These are phyloP conservation scores for Botrytis aclada DNA, from an alignment of 2,329 filamentous ascomycete species.

Conservation along the genomic window DNA sequence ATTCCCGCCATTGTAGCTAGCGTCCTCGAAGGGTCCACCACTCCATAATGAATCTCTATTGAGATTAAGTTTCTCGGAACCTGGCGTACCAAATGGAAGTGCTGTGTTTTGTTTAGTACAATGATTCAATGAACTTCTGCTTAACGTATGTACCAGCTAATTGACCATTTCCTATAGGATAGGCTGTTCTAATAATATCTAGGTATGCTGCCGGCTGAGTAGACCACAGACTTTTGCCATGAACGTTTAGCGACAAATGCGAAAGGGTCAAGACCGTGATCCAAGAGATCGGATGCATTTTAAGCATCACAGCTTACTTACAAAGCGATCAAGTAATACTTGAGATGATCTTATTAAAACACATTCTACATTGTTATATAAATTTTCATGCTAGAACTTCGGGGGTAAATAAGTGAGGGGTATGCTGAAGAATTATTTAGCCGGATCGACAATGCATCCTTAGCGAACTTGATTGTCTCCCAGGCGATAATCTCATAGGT, in stretches of 20 bases:
- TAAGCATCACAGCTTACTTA: not conserved
- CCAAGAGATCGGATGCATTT: not conserved
- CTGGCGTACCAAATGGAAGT: slow-evolving; percentile 45
- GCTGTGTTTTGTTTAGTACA: slow-evolving; percentile 26
- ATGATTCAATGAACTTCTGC: fast-evolving
- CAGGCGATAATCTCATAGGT: not conserved
- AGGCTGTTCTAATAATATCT: slow-evolving; percentile 40
- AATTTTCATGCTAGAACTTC: not conserved
- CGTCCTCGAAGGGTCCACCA: not conserved
- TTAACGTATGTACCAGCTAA: slow-evolving; percentile 40
- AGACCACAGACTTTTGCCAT: slow-evolving; percentile 22
- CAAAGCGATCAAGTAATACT: not conserved
- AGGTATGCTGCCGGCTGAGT: slow-evolving; percentile 22
- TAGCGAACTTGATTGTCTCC: not conserved
- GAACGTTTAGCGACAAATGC: not conserved
- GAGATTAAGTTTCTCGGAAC: slow-evolving; percentile 42
- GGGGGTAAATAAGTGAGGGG: slow-evolving; percentile 6
- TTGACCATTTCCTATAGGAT: slow-evolving; percentile 49
- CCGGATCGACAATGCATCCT: slow-evolving; percentile 1
- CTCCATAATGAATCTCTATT: slow-evolving; percentile 51
- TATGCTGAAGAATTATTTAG: not conserved
- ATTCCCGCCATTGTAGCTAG: slow-evolving; percentile 47
- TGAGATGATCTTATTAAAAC: not conserved
- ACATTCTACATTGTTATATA: not conserved
- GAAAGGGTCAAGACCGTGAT: not conserved